Evolutionary conservation across 176 grass and related monocot genomes (phyloP), one percentile per base, ranked within the genome.

Genomic region (Pontederia paniculata): DNA sequence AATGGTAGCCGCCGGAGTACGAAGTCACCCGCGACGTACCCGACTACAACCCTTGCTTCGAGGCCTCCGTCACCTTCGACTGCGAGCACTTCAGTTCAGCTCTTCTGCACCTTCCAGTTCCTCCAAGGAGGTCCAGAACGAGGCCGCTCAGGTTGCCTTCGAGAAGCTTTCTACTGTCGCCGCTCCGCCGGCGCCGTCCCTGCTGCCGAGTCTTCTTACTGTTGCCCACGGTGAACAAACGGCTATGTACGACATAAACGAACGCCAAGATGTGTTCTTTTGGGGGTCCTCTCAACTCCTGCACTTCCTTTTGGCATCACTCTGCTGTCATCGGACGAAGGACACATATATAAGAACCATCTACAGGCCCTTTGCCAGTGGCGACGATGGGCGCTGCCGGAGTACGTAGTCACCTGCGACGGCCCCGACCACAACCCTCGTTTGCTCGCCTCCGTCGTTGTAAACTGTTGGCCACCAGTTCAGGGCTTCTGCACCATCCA

Each of bases 351-450:
- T 73, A 93, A 80, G 72, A 44, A 72, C 50, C 66, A 22, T 18
- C 56, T 93, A 52, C 79, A 86, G 21, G 69, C 82, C 60, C 69
- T 93, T 23, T 93, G 88, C 79, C 76, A 83, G 23, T 62, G 63
- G 69, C 74, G 63, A 61, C 83, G 68, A 54, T 93, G 88, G 83
- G 52, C 19, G 50, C 58, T 62, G 55, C 88, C 88, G 69, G 11
- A 65, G 51, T 93, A 80, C 82, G 18, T 66, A 17, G 23, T 48
- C 51, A 47, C 22, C 12, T 37, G 47, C 31, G 70, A 59, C 15
- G 89, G 78, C 21, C 69, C 47, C 11, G 41, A 17, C 50, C 89
- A 82, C 54, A 2, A 22, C 7, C 72, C 70, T 37, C 54, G 64
- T 23, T 86, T 82, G 76, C 47, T 12, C 65, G 78, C 85, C 70